phyloP scores from a whole-genome alignment of 257 asterid genomes.

The Rehmannia glutinosa region DNA sequence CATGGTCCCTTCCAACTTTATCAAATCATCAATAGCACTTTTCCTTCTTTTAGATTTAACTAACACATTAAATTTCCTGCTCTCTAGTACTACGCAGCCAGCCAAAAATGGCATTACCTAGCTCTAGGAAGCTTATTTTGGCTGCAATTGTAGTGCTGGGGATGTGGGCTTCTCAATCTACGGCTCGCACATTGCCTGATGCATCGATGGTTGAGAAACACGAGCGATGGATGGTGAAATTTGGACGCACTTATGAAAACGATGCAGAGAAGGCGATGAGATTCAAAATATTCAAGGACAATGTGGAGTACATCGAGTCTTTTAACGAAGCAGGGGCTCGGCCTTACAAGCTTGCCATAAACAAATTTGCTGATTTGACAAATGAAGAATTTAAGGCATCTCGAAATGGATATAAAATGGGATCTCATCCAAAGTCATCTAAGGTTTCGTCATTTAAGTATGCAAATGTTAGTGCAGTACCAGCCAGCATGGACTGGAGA shows the following conservation, averaged over 20 bases:
- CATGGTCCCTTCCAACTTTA: no score
- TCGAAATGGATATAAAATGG: constrained; percentile 28
- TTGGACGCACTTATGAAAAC: constrained; percentile 36
- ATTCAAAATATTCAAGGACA: constrained; percentile 34
- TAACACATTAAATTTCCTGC: no score
- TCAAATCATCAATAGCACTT: no score
- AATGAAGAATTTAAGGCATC: constrained; percentile 35
- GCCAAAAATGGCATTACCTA: constrained; percentile 21
- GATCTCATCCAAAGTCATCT: neutral
- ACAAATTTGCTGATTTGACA: constrained; percentile 42
- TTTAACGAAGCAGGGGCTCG: constrained; percentile 17
- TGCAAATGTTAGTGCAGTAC: constrained; percentile 27
- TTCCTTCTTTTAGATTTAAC: no score
- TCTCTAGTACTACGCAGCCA: no score
- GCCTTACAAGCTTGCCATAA: constrained; percentile 33
- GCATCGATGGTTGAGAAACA: constrained; percentile 26
- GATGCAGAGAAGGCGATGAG: constrained; percentile 30
- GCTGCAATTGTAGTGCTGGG: constrained; percentile 18
- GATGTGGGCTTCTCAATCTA: constrained; percentile 19
- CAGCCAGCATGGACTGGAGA: constrained; percentile 40
- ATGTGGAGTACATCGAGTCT: constrained; percentile 34
- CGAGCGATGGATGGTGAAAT: constrained; percentile 34
- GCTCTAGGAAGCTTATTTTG: constrained; percentile 12
- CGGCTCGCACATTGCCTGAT: constrained; percentile 27
- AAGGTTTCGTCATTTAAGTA: constrained; percentile 30